Conservation (phyloP, 441 rosid species). For the Dalechampia spathulata region DNA sequence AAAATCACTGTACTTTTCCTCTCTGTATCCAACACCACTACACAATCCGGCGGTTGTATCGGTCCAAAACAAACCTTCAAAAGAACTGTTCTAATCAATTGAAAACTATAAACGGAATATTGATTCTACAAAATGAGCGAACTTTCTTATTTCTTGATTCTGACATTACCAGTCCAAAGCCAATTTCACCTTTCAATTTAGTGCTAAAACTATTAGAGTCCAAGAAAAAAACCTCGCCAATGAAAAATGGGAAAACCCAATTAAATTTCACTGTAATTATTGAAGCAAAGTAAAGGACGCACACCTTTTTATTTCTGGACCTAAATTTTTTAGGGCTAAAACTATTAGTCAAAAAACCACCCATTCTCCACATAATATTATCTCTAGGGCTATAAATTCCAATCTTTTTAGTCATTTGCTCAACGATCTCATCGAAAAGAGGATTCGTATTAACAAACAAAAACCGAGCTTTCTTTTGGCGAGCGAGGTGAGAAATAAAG, state of each 20-base stretch:
- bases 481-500: constrained; percentile 65
- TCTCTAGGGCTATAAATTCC: constrained; percentile 61
- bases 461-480: constrained; percentile 46
- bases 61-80: constrained; percentile 75
- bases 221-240: neutral
- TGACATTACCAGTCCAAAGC: too few relatives aligned
- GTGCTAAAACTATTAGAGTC: too few relatives aligned
- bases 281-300: constrained; percentile 2
- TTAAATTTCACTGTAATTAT: neutral
- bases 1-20: constrained; percentile 71
- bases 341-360: constrained; percentile 85
- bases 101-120: too few relatives aligned
- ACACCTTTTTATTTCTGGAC: constrained; percentile 79
- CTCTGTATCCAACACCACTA: constrained; percentile 82
- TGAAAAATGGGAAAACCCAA: neutral
- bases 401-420: constrained; percentile 72
- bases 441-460: constrained; percentile 94
- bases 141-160: too few relatives aligned
- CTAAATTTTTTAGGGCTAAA: constrained; percentile 89
- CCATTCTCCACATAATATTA: constrained; percentile 60
- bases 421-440: constrained; percentile 71
- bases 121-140: too few relatives aligned
- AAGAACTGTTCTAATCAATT: neutral
- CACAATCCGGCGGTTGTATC: constrained; percentile 84
- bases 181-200: too few relatives aligned